A percentile compares a stretch with the other conserved stretches of the same genome.
Evolutionary conservation across 169 alveolate genomes (phyloP).

Genomic region (Cryptosporidium sp.): DNA sequence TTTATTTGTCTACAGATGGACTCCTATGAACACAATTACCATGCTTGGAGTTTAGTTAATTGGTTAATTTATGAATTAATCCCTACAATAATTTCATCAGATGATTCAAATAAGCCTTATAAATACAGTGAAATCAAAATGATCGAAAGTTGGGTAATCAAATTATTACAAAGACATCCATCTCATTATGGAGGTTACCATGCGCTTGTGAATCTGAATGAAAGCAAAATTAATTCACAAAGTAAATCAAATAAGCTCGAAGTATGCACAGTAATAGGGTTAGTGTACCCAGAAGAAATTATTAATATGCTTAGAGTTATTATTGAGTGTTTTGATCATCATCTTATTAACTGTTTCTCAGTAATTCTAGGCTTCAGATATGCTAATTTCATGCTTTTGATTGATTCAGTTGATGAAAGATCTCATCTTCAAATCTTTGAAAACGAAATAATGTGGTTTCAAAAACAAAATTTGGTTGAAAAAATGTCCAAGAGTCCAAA

Average conservation of each 20-base stretch:
- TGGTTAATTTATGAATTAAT: conserved; percentile 35
- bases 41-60: conserved; percentile 61
- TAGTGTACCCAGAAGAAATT: conserved; percentile 9
- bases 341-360: conserved; percentile 1
- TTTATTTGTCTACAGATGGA: conserved; percentile 25
- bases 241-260: background rate
- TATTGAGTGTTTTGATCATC: background rate
- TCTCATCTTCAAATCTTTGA: conserved; percentile 21
- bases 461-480: conserved; percentile 10
- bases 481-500: conserved; percentile 1
- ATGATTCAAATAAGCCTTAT: conserved; percentile 3
- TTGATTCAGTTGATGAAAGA: background rate
- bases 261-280: background rate
- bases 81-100: background rate
- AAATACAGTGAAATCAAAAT: background rate
- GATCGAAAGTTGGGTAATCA: conserved; percentile 24
- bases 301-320: conserved; percentile 8
- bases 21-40: conserved; percentile 17
- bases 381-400: conserved; percentile 17
- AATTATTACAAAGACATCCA: conserved; percentile 19
- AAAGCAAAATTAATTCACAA: background rate
- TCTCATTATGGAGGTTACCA: conserved; percentile 64
- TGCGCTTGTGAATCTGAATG: conserved; percentile 36
- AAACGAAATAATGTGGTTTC: conserved; percentile 39
- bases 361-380: conserved; percentile 38